A percentile compares a stretch with the other conserved stretches of the same genome.
Evolutionary conservation across 2,329 filamentous ascomycete species (phyloP).

Genomic region (Aspergillus felis): DNA sequence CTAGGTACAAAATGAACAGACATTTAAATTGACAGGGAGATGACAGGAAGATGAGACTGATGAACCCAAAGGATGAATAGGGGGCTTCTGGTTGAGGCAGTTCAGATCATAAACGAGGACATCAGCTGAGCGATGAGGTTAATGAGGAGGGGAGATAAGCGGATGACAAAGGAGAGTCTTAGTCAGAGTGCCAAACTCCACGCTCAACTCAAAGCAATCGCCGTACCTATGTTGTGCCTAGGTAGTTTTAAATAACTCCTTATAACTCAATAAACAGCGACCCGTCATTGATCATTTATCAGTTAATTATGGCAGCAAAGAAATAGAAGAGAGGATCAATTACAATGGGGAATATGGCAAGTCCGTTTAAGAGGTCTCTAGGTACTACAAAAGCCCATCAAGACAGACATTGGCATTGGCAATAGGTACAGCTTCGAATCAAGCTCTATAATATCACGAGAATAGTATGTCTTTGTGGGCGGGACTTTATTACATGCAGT

Average conservation of each 20-base stretch:
- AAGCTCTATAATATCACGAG: neutral
- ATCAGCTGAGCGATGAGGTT: neutral
- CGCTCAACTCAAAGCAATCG: no score
- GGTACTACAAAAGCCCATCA: no score
- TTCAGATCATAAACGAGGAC: neutral
- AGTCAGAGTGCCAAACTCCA: neutral
- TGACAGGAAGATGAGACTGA: neutral
- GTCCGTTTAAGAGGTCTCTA: neutral
- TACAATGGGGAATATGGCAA: neutral
- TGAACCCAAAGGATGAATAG: neutral
- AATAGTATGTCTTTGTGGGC: neutral
- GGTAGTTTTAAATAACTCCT: neutral
- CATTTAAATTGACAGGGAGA: neutral
- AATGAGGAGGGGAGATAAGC: neutral
- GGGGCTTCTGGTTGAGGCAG: neutral
- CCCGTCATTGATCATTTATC: neutral
- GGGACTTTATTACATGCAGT: neutral
- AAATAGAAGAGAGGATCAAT: neutral
- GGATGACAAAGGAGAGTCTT: neutral
- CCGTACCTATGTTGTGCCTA: no score
- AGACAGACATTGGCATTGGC: neutral
- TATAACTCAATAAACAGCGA: neutral
- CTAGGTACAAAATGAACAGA: neutral
- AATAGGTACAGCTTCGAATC: neutral
- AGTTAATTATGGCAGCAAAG: neutral